Conservation (phyloP, 2,329 filamentous ascomycete genomes). For the Lachnellula cervina region DNA sequence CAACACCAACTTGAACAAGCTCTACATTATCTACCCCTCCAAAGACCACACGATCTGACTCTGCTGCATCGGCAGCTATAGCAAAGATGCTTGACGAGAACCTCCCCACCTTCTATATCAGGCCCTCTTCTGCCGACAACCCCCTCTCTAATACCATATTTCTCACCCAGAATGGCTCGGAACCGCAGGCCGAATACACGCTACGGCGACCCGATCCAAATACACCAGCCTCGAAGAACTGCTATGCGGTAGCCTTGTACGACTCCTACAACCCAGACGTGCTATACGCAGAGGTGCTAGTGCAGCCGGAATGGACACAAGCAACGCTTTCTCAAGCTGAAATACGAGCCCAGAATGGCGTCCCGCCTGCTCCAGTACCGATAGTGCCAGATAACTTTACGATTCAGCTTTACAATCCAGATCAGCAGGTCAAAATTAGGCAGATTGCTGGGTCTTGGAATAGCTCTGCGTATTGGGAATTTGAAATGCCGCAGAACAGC, state of each 20-base stretch:
- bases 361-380: slow-evolving; percentile 61
- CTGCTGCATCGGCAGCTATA: slow-evolving; percentile 15
- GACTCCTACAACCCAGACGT: slow-evolving; percentile 78
- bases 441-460: slow-evolving; percentile 74
- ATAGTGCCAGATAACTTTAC: slow-evolving; percentile 72
- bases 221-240: slow-evolving; percentile 66
- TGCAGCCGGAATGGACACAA: slow-evolving; percentile 81
- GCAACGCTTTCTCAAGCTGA: slow-evolving; percentile 78
- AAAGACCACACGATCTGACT: background rate
- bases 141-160: slow-evolving; percentile 51
- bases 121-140: slow-evolving; percentile 43
- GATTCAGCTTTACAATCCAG: slow-evolving; percentile 91
- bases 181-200: slow-evolving; percentile 75
- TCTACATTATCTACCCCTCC: background rate
- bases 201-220: slow-evolving; percentile 70
- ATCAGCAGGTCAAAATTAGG: slow-evolving; percentile 70
- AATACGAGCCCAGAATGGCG: slow-evolving; percentile 63
- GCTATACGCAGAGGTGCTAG: slow-evolving; percentile 79
- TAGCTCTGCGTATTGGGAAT: slow-evolving; percentile 78
- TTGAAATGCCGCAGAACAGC: slow-evolving; percentile 81
- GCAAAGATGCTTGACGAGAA: slow-evolving; percentile 84
- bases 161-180: slow-evolving; percentile 69
- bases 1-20: slow-evolving; percentile 5
- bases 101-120: slow-evolving; percentile 67
- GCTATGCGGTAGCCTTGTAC: slow-evolving; percentile 80